phyloP scores from a whole-genome alignment of 2,329 filamentous ascomycete genomes.

The Penicillium griseofulvum region DNA sequence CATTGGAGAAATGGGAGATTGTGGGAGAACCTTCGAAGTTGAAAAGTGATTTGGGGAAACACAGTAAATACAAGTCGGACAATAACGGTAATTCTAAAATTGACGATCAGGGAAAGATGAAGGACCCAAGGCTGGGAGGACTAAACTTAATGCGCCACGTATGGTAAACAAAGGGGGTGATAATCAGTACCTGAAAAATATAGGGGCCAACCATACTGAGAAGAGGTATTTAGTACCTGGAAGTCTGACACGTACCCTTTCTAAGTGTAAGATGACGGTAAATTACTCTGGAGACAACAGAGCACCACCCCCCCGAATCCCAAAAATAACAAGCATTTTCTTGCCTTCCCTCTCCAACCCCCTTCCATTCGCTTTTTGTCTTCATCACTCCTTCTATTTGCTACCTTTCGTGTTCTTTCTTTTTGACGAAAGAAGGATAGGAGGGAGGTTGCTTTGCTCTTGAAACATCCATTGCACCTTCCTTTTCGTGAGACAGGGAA shows the following conservation, averaged over 20 bases:
- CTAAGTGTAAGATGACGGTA: constrained; percentile 18
- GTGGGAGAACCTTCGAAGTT: neutral
- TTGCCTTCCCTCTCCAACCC: constrained; percentile 16
- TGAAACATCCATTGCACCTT: constrained; percentile 9
- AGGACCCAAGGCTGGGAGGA: neutral
- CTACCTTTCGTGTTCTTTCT: constrained; percentile 29
- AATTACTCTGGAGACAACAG: constrained; percentile 18
- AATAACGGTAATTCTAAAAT: constrained; percentile 10
- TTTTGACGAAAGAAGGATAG: constrained; percentile 15
- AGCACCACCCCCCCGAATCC: constrained; percentile 16
- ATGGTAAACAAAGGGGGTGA: constrained; percentile 7
- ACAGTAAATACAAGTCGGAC: constrained; percentile 12
- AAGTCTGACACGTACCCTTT: constrained; percentile 12
- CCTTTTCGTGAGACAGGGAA: constrained; percentile 4
- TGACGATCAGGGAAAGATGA: neutral
- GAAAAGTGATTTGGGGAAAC: neutral
- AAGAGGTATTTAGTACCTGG: constrained; percentile 15
- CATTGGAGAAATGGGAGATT: constrained; percentile 9
- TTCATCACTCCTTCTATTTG: constrained; percentile 30
- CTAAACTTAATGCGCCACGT: constrained; percentile 2
- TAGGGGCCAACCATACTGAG: constrained; percentile 1
- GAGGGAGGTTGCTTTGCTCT: constrained; percentile 11
- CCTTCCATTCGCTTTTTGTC: constrained; percentile 25
- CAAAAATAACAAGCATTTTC: constrained; percentile 25
- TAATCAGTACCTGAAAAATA: constrained; percentile 1